phyloP scores from a whole-genome alignment of 441 rosid genomes.

The Pelargonium exstipulatum region DNA sequence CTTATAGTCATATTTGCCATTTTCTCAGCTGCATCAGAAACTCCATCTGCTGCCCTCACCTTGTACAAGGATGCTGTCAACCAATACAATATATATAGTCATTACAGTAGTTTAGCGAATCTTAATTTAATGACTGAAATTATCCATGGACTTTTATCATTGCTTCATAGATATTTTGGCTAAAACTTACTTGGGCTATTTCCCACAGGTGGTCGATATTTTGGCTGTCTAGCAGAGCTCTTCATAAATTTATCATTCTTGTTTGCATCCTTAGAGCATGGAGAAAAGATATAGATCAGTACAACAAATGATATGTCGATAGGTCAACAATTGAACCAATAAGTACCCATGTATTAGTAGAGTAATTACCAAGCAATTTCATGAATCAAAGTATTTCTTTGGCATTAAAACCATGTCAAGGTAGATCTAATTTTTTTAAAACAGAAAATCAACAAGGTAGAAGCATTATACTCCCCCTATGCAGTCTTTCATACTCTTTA shows the following conservation, averaged over 20 bases:
- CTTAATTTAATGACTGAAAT: too few species aligned
- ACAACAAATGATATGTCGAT: neutral
- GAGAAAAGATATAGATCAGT: neutral
- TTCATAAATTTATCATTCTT: slow-evolving; percentile 44
- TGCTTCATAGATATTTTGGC: neutral
- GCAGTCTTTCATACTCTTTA: too few species aligned
- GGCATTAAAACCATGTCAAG: too few species aligned
- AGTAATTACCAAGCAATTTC: too few species aligned
- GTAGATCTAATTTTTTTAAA: too few species aligned
- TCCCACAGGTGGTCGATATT: slow-evolving; percentile 64
- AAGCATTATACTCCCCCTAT: too few species aligned
- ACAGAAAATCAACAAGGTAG: too few species aligned
- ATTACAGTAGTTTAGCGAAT: too few species aligned
- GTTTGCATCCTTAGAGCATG: slow-evolving; percentile 36
- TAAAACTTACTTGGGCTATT: slow-evolving; percentile 67
- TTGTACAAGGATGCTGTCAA: neutral
- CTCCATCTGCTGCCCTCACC: neutral
- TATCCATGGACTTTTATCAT: too few species aligned
- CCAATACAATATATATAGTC: neutral
- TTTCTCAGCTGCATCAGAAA: neutral
- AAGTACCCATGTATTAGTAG: too few species aligned
- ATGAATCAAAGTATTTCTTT: too few species aligned
- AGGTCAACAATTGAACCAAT: too few species aligned
- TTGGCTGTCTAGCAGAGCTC: slow-evolving; percentile 35
- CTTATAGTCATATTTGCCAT: neutral